Conservation (phyloP, 2,329 filamentous ascomycete genomes). For the Alternaria atra region DNA sequence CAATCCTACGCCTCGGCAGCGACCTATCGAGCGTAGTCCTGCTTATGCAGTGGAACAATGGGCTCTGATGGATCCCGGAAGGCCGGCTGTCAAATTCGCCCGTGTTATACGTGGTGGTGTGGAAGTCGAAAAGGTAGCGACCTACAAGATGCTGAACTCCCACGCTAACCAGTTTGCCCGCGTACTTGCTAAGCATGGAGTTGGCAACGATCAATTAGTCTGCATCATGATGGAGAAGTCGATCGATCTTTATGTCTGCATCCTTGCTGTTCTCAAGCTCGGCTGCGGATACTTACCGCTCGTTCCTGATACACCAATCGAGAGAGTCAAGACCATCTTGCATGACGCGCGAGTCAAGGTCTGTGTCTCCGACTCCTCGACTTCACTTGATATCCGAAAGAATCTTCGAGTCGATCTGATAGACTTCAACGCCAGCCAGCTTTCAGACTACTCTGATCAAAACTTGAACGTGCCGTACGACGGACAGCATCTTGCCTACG, state of each 20-base stretch:
- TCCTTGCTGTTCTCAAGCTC: conserved; percentile 77
- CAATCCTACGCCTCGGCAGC: conserved; percentile 49
- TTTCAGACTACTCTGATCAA: conserved; percentile 40
- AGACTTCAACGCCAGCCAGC: conserved; percentile 42
- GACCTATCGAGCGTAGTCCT: conserved; percentile 37
- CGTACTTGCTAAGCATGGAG: conserved; percentile 60
- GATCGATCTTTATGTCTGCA: conserved; percentile 73
- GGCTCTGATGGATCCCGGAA: conserved; percentile 59
- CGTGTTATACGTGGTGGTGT: conserved; percentile 53
- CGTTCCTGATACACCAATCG: conserved; percentile 72
- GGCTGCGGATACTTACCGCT: conserved; percentile 84
- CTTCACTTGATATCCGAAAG: conserved; percentile 16
- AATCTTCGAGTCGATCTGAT: conserved; percentile 26
- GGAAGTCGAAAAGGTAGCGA: conserved; percentile 57
- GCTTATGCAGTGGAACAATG: conserved; percentile 63
- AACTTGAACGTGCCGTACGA: conserved; percentile 54
- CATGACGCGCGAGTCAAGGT: conserved; percentile 64
- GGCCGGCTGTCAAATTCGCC: conserved; percentile 71
- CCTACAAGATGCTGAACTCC: conserved; percentile 71
- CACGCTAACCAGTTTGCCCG: conserved; percentile 71
- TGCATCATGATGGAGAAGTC: conserved; percentile 83
- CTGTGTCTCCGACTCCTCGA: conserved; percentile 53
- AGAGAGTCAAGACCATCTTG: conserved; percentile 70
- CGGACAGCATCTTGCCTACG: conserved; percentile 70
- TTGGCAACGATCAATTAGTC: conserved; percentile 66